A percentile compares a stretch with the other conserved stretches of the same genome.
Evolutionary conservation across 2,329 filamentous ascomycete genomes (phyloP).

Genomic region (Aspergillus aculeatinus): DNA sequence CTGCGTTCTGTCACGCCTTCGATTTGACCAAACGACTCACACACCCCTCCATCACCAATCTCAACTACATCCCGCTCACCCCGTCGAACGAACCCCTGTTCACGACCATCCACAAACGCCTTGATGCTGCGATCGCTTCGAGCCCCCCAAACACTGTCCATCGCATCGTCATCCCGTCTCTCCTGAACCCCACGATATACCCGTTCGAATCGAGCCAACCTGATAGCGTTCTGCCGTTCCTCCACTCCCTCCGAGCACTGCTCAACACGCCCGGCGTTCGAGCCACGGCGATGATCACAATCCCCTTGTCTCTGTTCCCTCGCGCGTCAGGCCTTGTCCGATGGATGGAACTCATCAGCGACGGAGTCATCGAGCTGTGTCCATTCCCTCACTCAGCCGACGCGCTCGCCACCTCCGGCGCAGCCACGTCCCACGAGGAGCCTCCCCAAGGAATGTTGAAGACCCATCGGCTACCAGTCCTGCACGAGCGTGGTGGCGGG

Average conservation of each 20-base stretch:
- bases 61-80: slow-evolving; percentile 53
- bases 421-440: slow-evolving; percentile 64
- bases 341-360: slow-evolving; percentile 81
- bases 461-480: slow-evolving; percentile 77
- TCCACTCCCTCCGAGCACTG: slow-evolving; percentile 74
- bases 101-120: slow-evolving; percentile 59
- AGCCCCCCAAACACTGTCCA: slow-evolving; percentile 66
- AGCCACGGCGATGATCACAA: slow-evolving; percentile 70
- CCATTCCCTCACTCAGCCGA: slow-evolving; percentile 64
- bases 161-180: slow-evolving; percentile 76
- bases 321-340: slow-evolving; percentile 72
- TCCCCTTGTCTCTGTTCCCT: slow-evolving; percentile 79
- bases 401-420: slow-evolving; percentile 52
- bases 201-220: slow-evolving; percentile 68
- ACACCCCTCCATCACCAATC: slow-evolving; percentile 52
- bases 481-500: slow-evolving; percentile 85
- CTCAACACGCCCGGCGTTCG: slow-evolving; percentile 65
- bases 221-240: slow-evolving; percentile 71
- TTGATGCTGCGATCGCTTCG: slow-evolving; percentile 57
- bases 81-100: slow-evolving; percentile 56
- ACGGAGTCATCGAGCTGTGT: slow-evolving; percentile 83
- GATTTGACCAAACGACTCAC: slow-evolving; percentile 67
- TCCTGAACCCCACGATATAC: slow-evolving; percentile 86
- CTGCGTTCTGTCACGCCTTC: slow-evolving; percentile 69
- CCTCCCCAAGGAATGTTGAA: slow-evolving; percentile 82